Conservation (phyloP, 2,329 filamentous ascomycete genomes). For the Pseudogymnoascus sp. region DNA sequence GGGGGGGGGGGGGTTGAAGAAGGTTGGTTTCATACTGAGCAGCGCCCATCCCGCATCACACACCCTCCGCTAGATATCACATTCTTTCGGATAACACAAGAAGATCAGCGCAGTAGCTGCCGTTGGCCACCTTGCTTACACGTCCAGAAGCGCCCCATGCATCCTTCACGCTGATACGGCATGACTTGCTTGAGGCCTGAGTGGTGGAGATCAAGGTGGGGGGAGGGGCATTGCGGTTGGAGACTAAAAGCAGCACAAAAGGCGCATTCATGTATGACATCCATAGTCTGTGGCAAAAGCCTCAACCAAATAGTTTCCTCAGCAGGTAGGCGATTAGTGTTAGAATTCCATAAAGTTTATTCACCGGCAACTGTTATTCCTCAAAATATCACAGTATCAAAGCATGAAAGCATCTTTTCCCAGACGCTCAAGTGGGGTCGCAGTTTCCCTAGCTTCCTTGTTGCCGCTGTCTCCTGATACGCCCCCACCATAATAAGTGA, state of each 20-base stretch:
- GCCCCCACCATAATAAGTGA: background rate
- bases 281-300: background rate
- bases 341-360: background rate
- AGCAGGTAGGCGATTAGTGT: background rate
- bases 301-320: background rate
- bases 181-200: background rate
- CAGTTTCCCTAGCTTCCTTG: background rate
- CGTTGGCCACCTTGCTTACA: background rate
- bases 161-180: background rate
- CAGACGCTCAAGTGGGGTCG: background rate
- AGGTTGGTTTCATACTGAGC: background rate
- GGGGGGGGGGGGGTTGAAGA: background rate
- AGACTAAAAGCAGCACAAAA: conserved; percentile 3
- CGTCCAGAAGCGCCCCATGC: background rate
- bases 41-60: background rate
- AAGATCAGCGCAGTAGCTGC: background rate
- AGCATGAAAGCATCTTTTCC: background rate
- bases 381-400: background rate
- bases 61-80: background rate
- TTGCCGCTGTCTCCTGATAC: conserved; percentile 4
- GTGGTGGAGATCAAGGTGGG: background rate
- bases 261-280: background rate
- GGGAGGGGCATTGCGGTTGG: background rate
- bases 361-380: background rate
- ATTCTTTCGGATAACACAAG: background rate